Base-by-base conservation (phyloP, 1,139 yeast species). In the Hansenula sp. region DNA sequence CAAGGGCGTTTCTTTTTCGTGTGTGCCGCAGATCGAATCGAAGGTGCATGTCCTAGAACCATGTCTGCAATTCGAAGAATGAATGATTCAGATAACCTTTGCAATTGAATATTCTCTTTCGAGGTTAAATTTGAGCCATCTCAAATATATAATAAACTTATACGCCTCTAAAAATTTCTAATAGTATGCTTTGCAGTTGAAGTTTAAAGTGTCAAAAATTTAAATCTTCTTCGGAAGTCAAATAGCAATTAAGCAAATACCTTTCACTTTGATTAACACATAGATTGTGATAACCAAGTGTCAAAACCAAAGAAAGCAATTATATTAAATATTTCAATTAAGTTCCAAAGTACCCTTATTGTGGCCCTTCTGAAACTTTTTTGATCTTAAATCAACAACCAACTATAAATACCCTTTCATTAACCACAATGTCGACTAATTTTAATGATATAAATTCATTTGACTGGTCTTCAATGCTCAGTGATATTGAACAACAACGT, bases 381-480 rank as follows among this genome's bases (percentile, higher is more conserved):
- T 28, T 28, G 22, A 28, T 34, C 19, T 21, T 29, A n/a, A 18
- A 9, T 22, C 9, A 11, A 12, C 12, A n/a, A 13, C 11, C 17
- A 30, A 12, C 27, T 20, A 21, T 16, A 32, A 30, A 29, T 24
- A 36, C 18, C 36, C 13, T 8, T 10, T 18, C 22, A 16, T 21
- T 32, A n/a, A 16, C 6, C 26, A 34, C 41, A 40, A 50, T 50
- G 52, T 31, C 52, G n/a, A 46, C 50, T 18, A n/a, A n/a, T n/a
- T 50, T 46, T 32, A 32, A 45, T 29, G 49, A 51, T 31, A 41
- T 46, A 34, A 46, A 46, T 39, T 32, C 40, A 22, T 50, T 52
- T 33, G 56, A 52, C 43, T 53, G 57, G 57, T 28, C 49, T 32
- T 34, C 49, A 17, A 43, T 53, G 44, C 41, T 50, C 25, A 40